These are phyloP conservation scores for Aspergillus hortae DNA, from an alignment of 2,329 filamentous ascomycete genomes.

Conservation along the genomic window DNA sequence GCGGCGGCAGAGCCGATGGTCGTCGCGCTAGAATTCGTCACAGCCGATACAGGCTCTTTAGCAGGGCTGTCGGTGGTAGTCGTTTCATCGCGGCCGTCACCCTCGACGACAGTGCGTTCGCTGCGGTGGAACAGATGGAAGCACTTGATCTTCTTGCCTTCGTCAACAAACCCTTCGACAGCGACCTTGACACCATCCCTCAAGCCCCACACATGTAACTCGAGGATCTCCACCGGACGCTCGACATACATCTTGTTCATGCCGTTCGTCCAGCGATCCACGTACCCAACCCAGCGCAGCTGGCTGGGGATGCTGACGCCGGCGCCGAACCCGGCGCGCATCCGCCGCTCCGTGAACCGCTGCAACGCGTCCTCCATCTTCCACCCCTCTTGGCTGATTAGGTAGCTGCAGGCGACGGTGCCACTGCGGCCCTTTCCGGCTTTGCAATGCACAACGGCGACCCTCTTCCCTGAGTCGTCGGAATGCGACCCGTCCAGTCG, in stretches of 20 bases:
- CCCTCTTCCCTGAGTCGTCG: slow-evolving; percentile 48
- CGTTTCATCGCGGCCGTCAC: slow-evolving; percentile 38
- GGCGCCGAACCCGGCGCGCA: slow-evolving; percentile 82
- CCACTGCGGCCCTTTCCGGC: slow-evolving; percentile 93
- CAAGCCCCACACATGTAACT: slow-evolving; percentile 87
- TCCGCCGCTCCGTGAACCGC: slow-evolving; percentile 75
- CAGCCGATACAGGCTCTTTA: slow-evolving; percentile 9
- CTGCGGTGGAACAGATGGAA: slow-evolving; percentile 73
- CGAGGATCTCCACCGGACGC: slow-evolving; percentile 75
- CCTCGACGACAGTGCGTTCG: slow-evolving; percentile 60
- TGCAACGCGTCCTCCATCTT: slow-evolving; percentile 59
- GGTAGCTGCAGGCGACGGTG: slow-evolving; percentile 80
- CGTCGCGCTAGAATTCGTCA: slow-evolving; percentile 1
- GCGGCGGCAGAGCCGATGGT: not conserved
- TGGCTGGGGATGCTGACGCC: slow-evolving; percentile 94
- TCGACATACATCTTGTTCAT: slow-evolving; percentile 76
- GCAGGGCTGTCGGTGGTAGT: not conserved
- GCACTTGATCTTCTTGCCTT: slow-evolving; percentile 78
- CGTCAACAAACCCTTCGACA: slow-evolving; percentile 81
- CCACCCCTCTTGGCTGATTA: slow-evolving; percentile 83
- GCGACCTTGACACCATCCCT: slow-evolving; percentile 82
- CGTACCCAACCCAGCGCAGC: slow-evolving; percentile 80
- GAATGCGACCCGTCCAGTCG: slow-evolving; percentile 26
- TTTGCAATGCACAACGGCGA: slow-evolving; percentile 94
- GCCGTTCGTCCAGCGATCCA: slow-evolving; percentile 76